phyloP scores from a whole-genome alignment of 106 monocot species.

The Acanthochlamys bracteata region DNA sequence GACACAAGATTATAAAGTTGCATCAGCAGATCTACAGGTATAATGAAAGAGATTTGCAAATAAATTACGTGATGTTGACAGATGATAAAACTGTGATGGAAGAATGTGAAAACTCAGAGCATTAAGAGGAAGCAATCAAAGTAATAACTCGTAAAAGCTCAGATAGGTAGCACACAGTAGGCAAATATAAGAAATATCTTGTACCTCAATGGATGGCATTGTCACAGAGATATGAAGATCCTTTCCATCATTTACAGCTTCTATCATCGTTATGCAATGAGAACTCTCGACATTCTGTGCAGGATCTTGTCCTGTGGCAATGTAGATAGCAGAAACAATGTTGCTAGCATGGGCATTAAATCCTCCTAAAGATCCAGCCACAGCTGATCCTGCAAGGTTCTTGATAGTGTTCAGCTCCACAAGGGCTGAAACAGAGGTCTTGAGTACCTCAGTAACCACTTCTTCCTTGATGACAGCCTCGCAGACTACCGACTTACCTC shows the following conservation, averaged over 20 bases:
- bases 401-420: slow-evolving; percentile 58
- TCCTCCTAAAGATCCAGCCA: slow-evolving; percentile 60
- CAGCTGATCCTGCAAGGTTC: slow-evolving; percentile 57
- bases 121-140: not conserved
- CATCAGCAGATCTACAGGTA: no score
- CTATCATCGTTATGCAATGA: slow-evolving; percentile 74
- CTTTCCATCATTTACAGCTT: slow-evolving; percentile 53
- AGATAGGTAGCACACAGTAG: not conserved
- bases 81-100: no score
- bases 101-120: not conserved
- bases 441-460: slow-evolving; percentile 50
- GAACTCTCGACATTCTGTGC: slow-evolving; percentile 78
- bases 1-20: no score
- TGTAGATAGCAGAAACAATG: slow-evolving; percentile 53
- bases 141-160: not conserved
- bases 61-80: no score
- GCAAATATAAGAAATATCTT: not conserved
- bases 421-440: slow-evolving; percentile 45
- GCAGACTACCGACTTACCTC: slow-evolving; percentile 92
- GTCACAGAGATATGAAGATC: slow-evolving; percentile 66
- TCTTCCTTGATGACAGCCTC: slow-evolving; percentile 69
- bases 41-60: no score
- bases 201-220: slow-evolving; percentile 71
- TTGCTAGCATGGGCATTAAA: slow-evolving; percentile 78
- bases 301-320: slow-evolving; percentile 72